Percentiles rank a stretch among this genome's conserved stretches.
Evolutionary conservation across 1,284 basidiomycete genomes (phyloP).

Genomic region (Microbotryomycetes sp.): DNA sequence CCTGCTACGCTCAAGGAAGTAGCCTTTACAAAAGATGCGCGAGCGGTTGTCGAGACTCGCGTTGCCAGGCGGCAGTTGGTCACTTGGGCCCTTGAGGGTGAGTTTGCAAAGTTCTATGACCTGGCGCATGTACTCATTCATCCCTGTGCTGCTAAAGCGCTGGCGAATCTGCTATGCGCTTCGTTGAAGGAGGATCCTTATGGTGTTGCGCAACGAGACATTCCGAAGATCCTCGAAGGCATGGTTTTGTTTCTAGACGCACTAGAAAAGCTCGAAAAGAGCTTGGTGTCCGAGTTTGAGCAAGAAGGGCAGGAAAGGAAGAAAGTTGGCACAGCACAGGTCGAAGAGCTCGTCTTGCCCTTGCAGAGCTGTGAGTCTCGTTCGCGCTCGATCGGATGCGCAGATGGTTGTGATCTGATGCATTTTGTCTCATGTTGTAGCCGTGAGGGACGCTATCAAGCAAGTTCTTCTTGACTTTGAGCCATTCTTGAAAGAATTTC

Average conservation of each 20-base stretch:
- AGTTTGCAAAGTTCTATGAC: background rate
- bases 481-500: slow-evolving; percentile 61
- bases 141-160: slow-evolving; percentile 46
- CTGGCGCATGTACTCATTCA: slow-evolving; percentile 6
- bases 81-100: slow-evolving; percentile 24
- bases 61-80: slow-evolving; percentile 5
- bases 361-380: slow-evolving; percentile 55
- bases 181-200: slow-evolving; percentile 71
- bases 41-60: background rate
- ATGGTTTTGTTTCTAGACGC: slow-evolving; percentile 58
- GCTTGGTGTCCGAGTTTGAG: slow-evolving; percentile 33
- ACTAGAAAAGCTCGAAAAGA: slow-evolving; percentile 57
- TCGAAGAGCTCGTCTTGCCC: slow-evolving; percentile 50
- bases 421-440: slow-evolving; percentile 42
- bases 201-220: slow-evolving; percentile 72
- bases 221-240: slow-evolving; percentile 68
- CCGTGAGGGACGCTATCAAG: slow-evolving; percentile 58
- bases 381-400: background rate
- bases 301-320: slow-evolving; percentile 44
- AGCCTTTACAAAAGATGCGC: background rate
- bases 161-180: slow-evolving; percentile 60
- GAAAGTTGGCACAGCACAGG: slow-evolving; percentile 4
- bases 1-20: background rate
- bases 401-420: background rate
- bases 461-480: slow-evolving; percentile 65